Evolutionary conservation across 1,284 basidiomycete species (phyloP).

Genomic region (Laetiporus sulphureus): DNA sequence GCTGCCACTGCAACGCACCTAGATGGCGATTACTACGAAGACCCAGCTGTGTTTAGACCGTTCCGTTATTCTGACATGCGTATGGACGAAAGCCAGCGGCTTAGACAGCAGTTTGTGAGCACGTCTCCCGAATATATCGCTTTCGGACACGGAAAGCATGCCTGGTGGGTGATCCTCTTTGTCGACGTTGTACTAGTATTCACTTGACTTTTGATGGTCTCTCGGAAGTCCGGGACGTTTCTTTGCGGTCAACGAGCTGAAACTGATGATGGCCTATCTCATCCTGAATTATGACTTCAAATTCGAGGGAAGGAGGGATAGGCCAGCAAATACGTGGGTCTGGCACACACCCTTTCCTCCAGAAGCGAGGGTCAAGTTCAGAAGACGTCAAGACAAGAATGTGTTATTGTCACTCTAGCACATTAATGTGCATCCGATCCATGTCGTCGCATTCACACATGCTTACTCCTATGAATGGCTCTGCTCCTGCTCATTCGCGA

Average conservation of each 20-base stretch:
- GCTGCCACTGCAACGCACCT: slow-evolving; percentile 33
- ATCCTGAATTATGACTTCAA: slow-evolving; percentile 40
- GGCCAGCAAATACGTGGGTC: slow-evolving; percentile 15
- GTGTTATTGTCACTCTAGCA: too few species aligned
- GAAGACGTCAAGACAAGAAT: slow-evolving; percentile 15
- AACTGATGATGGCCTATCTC: slow-evolving; percentile 36
- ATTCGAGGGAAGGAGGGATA: slow-evolving; percentile 22
- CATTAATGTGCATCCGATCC: too few species aligned
- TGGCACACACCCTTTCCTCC: slow-evolving; percentile 6
- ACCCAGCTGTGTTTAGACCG: slow-evolving; percentile 32
- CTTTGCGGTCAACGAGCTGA: slow-evolving; percentile 39
- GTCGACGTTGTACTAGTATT: not conserved
- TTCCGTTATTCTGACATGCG: slow-evolving; percentile 38
- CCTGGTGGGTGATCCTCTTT: slow-evolving; percentile 15
- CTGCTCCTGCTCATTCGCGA: too few species aligned
- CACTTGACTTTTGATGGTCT: not conserved
- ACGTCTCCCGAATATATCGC: slow-evolving; percentile 16
- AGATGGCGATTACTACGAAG: slow-evolving; percentile 32
- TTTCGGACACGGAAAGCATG: slow-evolving; percentile 21
- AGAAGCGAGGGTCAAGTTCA: slow-evolving; percentile 12
- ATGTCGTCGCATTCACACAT: too few species aligned
- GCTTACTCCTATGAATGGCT: too few species aligned
- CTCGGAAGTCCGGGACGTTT: slow-evolving; percentile 34
- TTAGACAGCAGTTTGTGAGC: slow-evolving; percentile 17
- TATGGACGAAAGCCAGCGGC: slow-evolving; percentile 13